phyloP scores from a whole-genome alignment of 2,329 filamentous ascomycete genomes.

The Aspergillus transmontanensis region DNA sequence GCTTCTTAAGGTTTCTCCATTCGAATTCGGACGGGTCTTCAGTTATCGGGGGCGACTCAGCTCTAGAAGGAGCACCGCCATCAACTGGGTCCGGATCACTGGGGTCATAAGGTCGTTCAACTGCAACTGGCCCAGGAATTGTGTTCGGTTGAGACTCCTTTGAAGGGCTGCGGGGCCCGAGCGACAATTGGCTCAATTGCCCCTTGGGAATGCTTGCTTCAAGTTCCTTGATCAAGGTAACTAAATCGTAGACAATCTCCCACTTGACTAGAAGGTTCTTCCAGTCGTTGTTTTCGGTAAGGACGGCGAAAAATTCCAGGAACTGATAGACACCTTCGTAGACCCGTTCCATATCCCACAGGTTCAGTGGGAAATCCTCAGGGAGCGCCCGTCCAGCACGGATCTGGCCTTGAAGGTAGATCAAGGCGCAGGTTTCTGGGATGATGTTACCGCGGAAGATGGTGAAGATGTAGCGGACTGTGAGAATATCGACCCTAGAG shows the following conservation, averaged over 20 bases:
- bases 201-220: slow-evolving; percentile 87
- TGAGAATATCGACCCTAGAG: slow-evolving; percentile 61
- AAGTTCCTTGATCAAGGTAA: slow-evolving; percentile 82
- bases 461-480: slow-evolving; percentile 87
- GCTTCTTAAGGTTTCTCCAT: slow-evolving; percentile 85
- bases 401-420: slow-evolving; percentile 90
- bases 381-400: slow-evolving; percentile 73
- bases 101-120: slow-evolving; percentile 68
- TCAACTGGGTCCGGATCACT: slow-evolving; percentile 44
- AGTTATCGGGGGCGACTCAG: slow-evolving; percentile 52
- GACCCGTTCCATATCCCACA: slow-evolving; percentile 97
- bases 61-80: slow-evolving; percentile 46
- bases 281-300: slow-evolving; percentile 82
- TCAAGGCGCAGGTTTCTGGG: slow-evolving; percentile 90
- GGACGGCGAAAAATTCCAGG: slow-evolving; percentile 86
- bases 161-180: slow-evolving; percentile 34
- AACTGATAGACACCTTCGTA: slow-evolving; percentile 95
- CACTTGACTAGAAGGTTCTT: slow-evolving; percentile 85
- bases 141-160: slow-evolving; percentile 34
- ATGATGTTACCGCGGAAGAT: slow-evolving; percentile 92
- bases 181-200: slow-evolving; percentile 55
- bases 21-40: slow-evolving; percentile 68
- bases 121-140: slow-evolving; percentile 47
- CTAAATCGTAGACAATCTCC: slow-evolving; percentile 86
- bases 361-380: slow-evolving; percentile 87